Percentiles rank a stretch among this genome's conserved stretches.
These are phyloP conservation scores for Nicotiana rustica DNA, from an alignment of 305 asterid species.

Conservation along the genomic window DNA sequence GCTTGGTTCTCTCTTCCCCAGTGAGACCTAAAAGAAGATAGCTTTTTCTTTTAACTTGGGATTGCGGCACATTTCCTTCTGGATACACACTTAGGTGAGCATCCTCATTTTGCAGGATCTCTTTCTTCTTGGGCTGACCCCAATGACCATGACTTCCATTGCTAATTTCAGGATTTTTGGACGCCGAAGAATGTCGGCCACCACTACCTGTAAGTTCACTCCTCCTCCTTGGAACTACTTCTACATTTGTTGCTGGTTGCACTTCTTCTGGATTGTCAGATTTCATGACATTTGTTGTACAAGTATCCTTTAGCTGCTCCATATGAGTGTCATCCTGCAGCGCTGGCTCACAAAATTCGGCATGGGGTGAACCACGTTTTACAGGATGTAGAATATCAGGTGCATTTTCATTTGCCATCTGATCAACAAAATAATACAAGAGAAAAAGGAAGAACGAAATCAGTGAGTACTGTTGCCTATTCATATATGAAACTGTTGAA, in stretches of 20 bases:
- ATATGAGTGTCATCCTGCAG: too few relatives aligned
- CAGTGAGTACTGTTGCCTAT: not conserved
- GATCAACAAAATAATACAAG: not conserved
- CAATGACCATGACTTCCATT: slow-evolving; percentile 44
- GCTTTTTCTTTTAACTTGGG: slow-evolving; percentile 41
- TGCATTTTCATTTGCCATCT: slow-evolving; percentile 33
- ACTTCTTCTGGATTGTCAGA: slow-evolving; percentile 24
- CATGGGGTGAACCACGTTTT: too few relatives aligned
- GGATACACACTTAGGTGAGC: not conserved
- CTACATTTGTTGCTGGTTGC: slow-evolving; percentile 41
- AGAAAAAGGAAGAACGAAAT: not conserved
- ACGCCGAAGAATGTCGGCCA: not conserved
- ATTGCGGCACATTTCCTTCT: slow-evolving; percentile 29
- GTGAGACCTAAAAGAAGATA: not conserved
- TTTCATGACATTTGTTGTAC: not conserved
- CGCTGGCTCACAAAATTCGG: too few relatives aligned
- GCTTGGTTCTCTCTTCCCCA: not conserved
- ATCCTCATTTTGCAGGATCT: not conserved
- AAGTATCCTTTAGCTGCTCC: too few relatives aligned
- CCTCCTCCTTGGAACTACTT: slow-evolving; percentile 39
- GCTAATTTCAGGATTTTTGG: slow-evolving; percentile 26
- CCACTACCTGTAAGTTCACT: slow-evolving; percentile 36
- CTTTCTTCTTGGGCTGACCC: slow-evolving; percentile 50
- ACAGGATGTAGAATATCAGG: not conserved
- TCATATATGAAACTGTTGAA: not conserved